Percentiles rank a stretch among this genome's conserved stretches.
These are phyloP conservation scores for Cladosporium velox DNA, from an alignment of 2,329 filamentous ascomycete species.

Conservation along the genomic window DNA sequence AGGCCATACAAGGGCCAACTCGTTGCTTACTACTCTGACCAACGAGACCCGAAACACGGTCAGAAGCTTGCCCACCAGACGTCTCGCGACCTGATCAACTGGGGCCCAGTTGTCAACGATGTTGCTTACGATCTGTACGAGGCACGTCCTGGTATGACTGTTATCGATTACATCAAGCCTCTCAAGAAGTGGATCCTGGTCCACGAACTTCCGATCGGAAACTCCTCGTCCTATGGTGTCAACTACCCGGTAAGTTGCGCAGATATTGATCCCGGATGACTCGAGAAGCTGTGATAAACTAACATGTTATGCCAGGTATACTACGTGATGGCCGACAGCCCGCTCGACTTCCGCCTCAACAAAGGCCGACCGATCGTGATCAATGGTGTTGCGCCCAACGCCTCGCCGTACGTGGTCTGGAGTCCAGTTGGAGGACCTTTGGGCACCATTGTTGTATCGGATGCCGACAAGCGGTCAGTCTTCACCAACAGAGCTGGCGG, in stretches of 20 bases:
- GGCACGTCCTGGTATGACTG: conserved; percentile 69
- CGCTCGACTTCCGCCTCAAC: conserved; percentile 49
- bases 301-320: conserved; percentile 45
- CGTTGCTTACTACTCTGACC: conserved; percentile 72
- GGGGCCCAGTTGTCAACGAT: conserved; percentile 63
- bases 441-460: conserved; percentile 52
- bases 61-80: conserved; percentile 70
- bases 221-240: conserved; percentile 17
- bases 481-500: conserved; percentile 20
- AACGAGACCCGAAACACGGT: conserved; percentile 64
- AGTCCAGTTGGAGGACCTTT: conserved; percentile 48
- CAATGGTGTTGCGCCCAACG: conserved; percentile 48
- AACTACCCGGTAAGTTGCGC: neutral
- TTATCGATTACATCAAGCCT: conserved; percentile 42
- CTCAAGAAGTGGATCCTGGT: conserved; percentile 22
- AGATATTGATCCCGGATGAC: neutral
- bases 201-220: conserved; percentile 20
- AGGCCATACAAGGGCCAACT: conserved; percentile 57
- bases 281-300: neutral
- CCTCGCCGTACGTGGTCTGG: conserved; percentile 57
- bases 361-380: conserved; percentile 43
- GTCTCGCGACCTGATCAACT: conserved; percentile 59
- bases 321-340: conserved; percentile 53
- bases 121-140: conserved; percentile 65
- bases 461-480: conserved; percentile 20